A percentile compares a stretch with the other conserved stretches of the same genome.
Evolutionary conservation across 2,329 filamentous ascomycete genomes (phyloP).

Genomic region (Penicillium occitanis): DNA sequence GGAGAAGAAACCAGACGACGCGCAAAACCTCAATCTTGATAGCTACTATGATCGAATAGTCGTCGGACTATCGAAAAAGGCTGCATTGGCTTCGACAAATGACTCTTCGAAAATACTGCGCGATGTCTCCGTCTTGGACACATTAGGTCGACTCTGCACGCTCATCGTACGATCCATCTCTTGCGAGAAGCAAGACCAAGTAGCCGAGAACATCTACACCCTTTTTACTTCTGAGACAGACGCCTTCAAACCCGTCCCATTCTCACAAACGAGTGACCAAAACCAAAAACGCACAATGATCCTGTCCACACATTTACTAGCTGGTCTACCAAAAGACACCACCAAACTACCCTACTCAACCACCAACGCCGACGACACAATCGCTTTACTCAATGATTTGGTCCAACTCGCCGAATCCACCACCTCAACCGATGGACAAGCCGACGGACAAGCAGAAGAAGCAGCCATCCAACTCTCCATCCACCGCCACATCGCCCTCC

Average conservation of each 20-base stretch:
- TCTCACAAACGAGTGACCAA: slow-evolving; percentile 31
- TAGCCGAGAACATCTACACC: slow-evolving; percentile 58
- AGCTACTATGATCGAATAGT: slow-evolving; percentile 55
- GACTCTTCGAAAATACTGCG: slow-evolving; percentile 43
- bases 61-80: slow-evolving; percentile 42
- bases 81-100: slow-evolving; percentile 38
- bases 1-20: slow-evolving; percentile 49
- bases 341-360: slow-evolving; percentile 30
- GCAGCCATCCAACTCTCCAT: slow-evolving; percentile 42
- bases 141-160: slow-evolving; percentile 61
- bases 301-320: slow-evolving; percentile 58
- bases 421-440: slow-evolving; percentile 15
- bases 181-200: slow-evolving; percentile 51
- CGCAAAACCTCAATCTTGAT: slow-evolving; percentile 43
- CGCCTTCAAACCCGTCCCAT: slow-evolving; percentile 38
- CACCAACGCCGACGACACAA: slow-evolving; percentile 31
- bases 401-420: slow-evolving; percentile 34
- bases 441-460: slow-evolving; percentile 21
- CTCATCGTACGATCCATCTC: slow-evolving; percentile 58
- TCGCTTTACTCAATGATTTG: slow-evolving; percentile 37
- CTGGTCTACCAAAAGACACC: slow-evolving; percentile 49
- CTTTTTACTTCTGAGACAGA: slow-evolving; percentile 41
- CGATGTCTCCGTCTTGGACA: slow-evolving; percentile 57
- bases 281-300: slow-evolving; percentile 52
- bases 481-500: slow-evolving; percentile 43